Conservation (phyloP, 768 basidiomycete species). For the Boletus subparvulus region DNA sequence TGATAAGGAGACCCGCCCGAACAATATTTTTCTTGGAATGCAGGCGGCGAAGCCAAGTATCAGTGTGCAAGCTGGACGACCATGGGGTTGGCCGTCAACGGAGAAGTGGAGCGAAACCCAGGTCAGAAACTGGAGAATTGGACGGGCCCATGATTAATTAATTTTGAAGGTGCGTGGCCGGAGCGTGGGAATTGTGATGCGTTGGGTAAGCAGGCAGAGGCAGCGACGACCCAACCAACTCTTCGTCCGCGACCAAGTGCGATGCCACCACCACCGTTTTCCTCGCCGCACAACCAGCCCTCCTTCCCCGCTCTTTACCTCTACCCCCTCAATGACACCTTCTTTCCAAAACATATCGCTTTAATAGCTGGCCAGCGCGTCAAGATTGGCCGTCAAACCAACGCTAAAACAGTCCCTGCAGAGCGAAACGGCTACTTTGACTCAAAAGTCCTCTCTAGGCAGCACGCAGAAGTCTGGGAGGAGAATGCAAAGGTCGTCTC, state of each 20-base stretch:
- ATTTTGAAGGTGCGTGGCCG: not conserved
- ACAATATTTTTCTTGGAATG: no score
- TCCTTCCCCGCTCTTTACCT: slow-evolving; percentile 56
- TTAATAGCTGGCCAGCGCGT: slow-evolving; percentile 63
- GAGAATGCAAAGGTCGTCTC: slow-evolving; percentile 74
- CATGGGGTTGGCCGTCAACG: no score
- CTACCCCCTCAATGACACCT: slow-evolving; percentile 93
- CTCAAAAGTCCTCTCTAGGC: slow-evolving; percentile 88
- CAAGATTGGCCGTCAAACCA: slow-evolving; percentile 95
- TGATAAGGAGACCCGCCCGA: no score
- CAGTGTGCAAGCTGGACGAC: no score
- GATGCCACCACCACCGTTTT: slow-evolving; percentile 37
- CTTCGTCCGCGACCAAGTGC: slow-evolving; percentile 2
- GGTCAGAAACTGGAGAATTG: no score
- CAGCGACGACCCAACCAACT: slow-evolving; percentile 10
- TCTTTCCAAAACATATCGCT: slow-evolving; percentile 92
- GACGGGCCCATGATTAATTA: no score
- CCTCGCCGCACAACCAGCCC: slow-evolving; percentile 28
- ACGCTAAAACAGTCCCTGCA: slow-evolving; percentile 88
- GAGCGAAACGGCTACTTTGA: slow-evolving; percentile 98
- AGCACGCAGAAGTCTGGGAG: slow-evolving; percentile 99
- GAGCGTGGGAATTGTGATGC: slow-evolving; percentile 6
- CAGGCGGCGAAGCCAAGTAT: no score
- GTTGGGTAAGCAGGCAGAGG: slow-evolving; percentile 15
- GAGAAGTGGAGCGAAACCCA: no score